These are phyloP conservation scores for Panaeolus papilionaceus DNA, from an alignment of 768 basidiomycete species.

Conservation along the genomic window DNA sequence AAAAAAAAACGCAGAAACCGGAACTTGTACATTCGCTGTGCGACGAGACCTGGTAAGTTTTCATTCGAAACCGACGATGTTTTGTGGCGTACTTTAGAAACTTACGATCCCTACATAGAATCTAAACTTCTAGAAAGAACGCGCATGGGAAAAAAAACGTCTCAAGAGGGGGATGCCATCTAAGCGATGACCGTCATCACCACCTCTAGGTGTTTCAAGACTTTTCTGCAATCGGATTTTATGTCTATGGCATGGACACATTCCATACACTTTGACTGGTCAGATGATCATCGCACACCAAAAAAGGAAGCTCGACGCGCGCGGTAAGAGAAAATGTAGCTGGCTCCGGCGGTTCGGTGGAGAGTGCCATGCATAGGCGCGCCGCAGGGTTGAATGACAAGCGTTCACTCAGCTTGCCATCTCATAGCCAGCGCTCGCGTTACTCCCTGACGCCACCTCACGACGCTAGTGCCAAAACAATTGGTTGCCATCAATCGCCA, in stretches of 20 bases:
- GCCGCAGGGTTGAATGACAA: neutral
- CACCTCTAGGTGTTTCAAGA: too few species aligned
- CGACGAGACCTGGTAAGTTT: neutral
- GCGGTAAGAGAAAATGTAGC: neutral
- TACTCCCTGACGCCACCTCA: neutral
- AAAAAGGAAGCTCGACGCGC: too few species aligned
- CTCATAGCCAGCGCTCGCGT: neutral
- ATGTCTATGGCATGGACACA: too few species aligned
- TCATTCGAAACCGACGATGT: neutral
- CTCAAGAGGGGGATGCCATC: too few species aligned
- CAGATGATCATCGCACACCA: too few species aligned
- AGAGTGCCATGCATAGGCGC: neutral
- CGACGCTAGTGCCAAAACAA: neutral
- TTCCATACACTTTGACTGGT: too few species aligned
- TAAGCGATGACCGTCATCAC: too few species aligned
- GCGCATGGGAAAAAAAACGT: too few species aligned
- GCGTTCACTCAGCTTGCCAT: neutral
- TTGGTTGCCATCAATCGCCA: constrained; percentile 3
- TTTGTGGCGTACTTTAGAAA: neutral
- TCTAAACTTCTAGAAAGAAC: neutral
- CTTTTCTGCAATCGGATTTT: too few species aligned
- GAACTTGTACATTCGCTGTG: neutral
- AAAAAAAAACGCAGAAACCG: neutral
- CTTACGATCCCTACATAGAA: neutral
- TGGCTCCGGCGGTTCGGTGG: neutral